Evolutionary conservation across 73 alveolate genomes (phyloP).

Genomic region (Blepharisma stoltei): DNA sequence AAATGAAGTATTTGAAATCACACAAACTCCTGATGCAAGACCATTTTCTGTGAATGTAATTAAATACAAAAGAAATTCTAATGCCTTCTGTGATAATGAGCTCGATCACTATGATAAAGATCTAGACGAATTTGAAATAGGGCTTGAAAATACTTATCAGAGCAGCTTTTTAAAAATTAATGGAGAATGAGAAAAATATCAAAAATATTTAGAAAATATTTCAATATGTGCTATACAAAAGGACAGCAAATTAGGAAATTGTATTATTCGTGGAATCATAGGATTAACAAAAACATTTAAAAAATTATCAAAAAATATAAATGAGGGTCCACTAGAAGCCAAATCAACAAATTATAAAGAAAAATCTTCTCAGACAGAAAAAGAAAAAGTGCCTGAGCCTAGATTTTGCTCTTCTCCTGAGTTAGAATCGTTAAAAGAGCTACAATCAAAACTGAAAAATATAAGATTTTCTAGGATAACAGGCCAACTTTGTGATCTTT

Average conservation of each 20-base stretch:
- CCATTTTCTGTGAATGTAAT: no score
- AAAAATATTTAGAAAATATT: neutral
- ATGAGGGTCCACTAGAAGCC: neutral
- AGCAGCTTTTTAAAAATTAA: neutral
- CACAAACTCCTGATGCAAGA: no score
- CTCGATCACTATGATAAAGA: neutral
- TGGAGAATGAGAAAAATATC: neutral
- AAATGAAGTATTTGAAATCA: no score
- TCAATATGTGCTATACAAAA: neutral
- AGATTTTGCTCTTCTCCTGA: slow-evolving; percentile 17
- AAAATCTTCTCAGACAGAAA: slow-evolving; percentile 1
- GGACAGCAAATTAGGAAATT: neutral
- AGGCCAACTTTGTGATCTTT: slow-evolving; percentile 10
- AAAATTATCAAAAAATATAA: neutral
- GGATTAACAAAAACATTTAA: neutral
- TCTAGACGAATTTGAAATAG: neutral
- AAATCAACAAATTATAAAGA: neutral
- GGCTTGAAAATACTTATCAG: neutral
- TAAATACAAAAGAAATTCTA: no score
- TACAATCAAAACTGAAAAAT: neutral
- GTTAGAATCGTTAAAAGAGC: neutral
- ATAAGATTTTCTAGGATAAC: neutral
- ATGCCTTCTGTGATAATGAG: neutral
- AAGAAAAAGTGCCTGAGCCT: neutral
- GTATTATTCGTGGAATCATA: neutral